Evolutionary conservation across 73 alveolate species (phyloP).

Genomic region (Paramecium tetraurelia): DNA sequence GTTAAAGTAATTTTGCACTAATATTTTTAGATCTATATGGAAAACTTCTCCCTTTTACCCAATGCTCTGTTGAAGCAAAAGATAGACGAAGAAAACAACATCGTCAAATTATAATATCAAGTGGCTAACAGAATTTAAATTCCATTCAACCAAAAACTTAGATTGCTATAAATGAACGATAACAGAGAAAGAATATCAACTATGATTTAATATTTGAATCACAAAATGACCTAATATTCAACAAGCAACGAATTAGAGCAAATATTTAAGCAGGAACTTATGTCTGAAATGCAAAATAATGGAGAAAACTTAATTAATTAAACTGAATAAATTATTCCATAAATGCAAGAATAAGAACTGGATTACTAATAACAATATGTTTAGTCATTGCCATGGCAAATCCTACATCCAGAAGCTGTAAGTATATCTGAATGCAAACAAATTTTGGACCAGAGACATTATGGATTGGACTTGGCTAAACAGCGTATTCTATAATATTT

Average conservation of each 20-base stretch:
- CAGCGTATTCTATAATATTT: slow-evolving; percentile 87
- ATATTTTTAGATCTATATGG: not conserved
- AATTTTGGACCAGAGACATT: slow-evolving; percentile 83
- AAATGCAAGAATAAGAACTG: not conserved
- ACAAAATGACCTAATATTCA: not conserved
- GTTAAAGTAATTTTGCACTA: not conserved
- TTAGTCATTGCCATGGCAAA: slow-evolving; percentile 83
- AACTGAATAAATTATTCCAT: not conserved
- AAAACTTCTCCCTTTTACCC: not conserved
- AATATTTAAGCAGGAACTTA: not conserved
- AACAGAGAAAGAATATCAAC: not conserved
- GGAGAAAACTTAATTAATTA: not conserved
- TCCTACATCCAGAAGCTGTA: slow-evolving; percentile 64
- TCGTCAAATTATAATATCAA: not conserved
- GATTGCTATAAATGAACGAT: not conserved
- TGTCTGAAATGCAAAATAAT: not conserved
- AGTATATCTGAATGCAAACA: slow-evolving; percentile 71
- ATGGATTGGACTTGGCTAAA: slow-evolving; percentile 89
- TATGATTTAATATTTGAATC: not conserved
- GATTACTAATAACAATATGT: not conserved
- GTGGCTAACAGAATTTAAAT: not conserved
- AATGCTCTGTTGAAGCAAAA: not conserved
- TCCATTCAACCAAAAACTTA: not conserved
- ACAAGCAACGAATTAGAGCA: not conserved
- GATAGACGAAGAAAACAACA: not conserved